Conservation (phyloP, 495 filamentous ascomycete species). For the Hamigera avellanea region DNA sequence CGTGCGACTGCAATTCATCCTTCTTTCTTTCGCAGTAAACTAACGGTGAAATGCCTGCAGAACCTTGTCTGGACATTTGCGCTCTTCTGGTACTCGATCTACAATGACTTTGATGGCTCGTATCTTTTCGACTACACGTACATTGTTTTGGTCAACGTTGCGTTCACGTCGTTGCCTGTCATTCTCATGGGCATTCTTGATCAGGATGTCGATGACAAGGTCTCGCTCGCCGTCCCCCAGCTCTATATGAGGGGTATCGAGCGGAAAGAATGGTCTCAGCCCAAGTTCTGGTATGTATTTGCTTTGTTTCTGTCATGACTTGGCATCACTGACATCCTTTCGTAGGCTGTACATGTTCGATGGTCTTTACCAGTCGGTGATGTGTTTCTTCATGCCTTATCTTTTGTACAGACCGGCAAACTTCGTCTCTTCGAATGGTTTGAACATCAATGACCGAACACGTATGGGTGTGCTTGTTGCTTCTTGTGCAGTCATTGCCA, state of each 20-base stretch:
- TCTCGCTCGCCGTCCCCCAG: slow-evolving; percentile 90
- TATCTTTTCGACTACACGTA: slow-evolving; percentile 98
- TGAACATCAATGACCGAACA: slow-evolving; percentile 59
- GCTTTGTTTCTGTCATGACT: not conserved
- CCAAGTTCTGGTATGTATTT: slow-evolving; percentile 79
- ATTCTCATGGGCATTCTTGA: slow-evolving; percentile 96
- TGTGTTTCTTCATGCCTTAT: slow-evolving; percentile 88
- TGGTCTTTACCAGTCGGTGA: slow-evolving; percentile 86
- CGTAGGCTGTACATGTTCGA: slow-evolving; percentile 87
- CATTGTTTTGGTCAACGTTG: slow-evolving; percentile 89
- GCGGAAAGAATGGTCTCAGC: slow-evolving; percentile 91
- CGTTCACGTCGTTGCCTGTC: slow-evolving; percentile 91
- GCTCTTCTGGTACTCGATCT: slow-evolving; percentile 97
- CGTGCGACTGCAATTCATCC: not conserved
- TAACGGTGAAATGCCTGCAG: slow-evolving; percentile 22
- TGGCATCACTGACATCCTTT: slow-evolving; percentile 16
- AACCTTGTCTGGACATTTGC: slow-evolving; percentile 97
- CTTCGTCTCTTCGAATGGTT: slow-evolving; percentile 56
- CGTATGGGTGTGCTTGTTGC: slow-evolving; percentile 79
- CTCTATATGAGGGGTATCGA: slow-evolving; percentile 94
- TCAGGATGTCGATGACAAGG: slow-evolving; percentile 89
- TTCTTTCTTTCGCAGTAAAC: not conserved
- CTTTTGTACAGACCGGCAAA: slow-evolving; percentile 57
- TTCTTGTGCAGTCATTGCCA: slow-evolving; percentile 61
- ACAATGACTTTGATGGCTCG: slow-evolving; percentile 86